Base-by-base conservation (phyloP, 441 rosid species). In the Macaranga tanarius region DNA sequence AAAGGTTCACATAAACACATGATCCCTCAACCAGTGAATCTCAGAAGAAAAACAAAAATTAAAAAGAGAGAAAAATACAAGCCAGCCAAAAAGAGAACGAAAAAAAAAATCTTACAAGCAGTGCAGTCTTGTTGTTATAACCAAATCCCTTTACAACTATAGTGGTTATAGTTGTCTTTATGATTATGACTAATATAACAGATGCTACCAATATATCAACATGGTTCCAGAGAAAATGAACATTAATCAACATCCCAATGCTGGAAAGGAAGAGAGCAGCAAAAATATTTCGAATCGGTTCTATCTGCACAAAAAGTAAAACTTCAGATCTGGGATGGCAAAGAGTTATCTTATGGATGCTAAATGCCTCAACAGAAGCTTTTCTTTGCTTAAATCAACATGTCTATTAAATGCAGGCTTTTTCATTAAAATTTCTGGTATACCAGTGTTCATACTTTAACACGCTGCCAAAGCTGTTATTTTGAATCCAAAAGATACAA, bases 201-300 rank as follows among this genome's bases (percentile, higher is more conserved):
- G 98, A 91, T 66, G 98, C 98, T 54, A 94, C 74, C 77, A 94
- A 86, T 74, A 94, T 89, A 77, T 90, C 98, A 67, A 94, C 92
- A 71, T 90, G 98, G 74, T 85, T 94, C 97, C 98, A 94, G 73
- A 94, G 91, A 80, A 94, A 94, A 74, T 94, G 96, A 79, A 94
- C 91, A 80, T 94, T 87, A 79, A 94, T 94, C 80, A 94, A 74
- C 98, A 94, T 94, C 71, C 98, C 98, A 17, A 94, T 90, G 78
- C 97, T 94, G 79, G 97, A 95, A 79, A 94, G 96, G 84, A 94
- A 94, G 69, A 94, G 87, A 56, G 98, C 98, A 78, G 98, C 98
- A 78, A 94, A 94, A 82, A 94, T 89, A 71, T 94, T 94, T 75
- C 97, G 95, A 81, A 94, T 88, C 65, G 99, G 99, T 83, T 94